A percentile compares a stretch with the other conserved stretches of the same genome.
Conservation (phyloP, 768 basidiomycete species). For the Boletus rubropictus region DNA sequence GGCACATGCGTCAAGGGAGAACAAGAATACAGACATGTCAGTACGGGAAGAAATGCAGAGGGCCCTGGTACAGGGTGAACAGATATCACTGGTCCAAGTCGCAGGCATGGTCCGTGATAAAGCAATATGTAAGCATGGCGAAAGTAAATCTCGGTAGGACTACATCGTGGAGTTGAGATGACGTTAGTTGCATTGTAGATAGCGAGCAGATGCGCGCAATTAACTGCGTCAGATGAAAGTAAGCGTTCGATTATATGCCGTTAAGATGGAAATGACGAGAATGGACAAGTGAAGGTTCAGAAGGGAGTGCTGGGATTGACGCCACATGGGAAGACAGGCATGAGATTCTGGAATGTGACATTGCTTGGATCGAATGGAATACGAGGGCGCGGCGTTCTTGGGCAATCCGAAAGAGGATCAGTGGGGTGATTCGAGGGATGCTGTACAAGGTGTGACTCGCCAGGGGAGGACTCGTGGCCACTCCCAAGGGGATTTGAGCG, state of each 20-base stretch:
- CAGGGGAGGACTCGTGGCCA: conserved; percentile 14
- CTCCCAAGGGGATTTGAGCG: conserved; percentile 44
- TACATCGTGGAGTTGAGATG: conserved; percentile 30
- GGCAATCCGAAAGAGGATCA: conserved; percentile 13
- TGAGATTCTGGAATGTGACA: conserved; percentile 53
- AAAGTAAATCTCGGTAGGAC: conserved; percentile 20
- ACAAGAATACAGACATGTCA: conserved; percentile 25
- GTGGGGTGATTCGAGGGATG: conserved; percentile 27
- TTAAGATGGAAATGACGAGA: conserved; percentile 22
- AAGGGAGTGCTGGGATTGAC: conserved; percentile 11
- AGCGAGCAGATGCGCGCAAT: conserved; percentile 19
- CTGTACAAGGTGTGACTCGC: conserved; percentile 15
- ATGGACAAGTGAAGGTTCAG: conserved; percentile 5
- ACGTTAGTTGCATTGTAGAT: conserved; percentile 18
- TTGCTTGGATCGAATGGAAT: conserved; percentile 42
- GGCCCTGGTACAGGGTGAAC: conserved; percentile 1
- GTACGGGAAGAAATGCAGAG: conserved; percentile 15
- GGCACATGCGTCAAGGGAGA: conserved; percentile 13
- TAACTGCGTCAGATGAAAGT: conserved; percentile 27
- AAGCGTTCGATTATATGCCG: conserved; percentile 27
- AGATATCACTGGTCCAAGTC: conserved; percentile 26
- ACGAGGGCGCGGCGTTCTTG: conserved; percentile 32
- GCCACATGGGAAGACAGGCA: conserved; percentile 47
- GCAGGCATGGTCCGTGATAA: conserved; percentile 29
- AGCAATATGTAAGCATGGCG: conserved; percentile 14